Base-by-base conservation (phyloP, 768 basidiomycete genomes). In the Tulasnella sp. region DNA sequence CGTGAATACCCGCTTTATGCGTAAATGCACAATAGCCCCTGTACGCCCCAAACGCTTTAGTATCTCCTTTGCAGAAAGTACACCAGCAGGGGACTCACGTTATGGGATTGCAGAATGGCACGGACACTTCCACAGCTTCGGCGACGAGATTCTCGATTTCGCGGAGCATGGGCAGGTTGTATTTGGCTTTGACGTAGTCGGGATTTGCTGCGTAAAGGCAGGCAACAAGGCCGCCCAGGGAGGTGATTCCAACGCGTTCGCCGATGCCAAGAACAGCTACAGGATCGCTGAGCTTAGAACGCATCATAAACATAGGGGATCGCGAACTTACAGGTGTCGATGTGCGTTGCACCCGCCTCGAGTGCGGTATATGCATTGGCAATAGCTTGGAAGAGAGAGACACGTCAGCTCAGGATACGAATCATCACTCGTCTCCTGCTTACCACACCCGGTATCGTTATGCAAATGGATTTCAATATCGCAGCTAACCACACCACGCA, bases 11-110 rank as follows among this genome's bases (percentile, higher is more conserved):
- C 19, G 96, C 96, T 83, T 99, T 98, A 83, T 98, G 96, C 25
- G 96, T 99, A 76, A 99, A 99, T 3, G 96, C 96, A 68, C 96
- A 98, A 73, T 97, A 99, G 14, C 96, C 96, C 56, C 93, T 97
- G 62, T 3, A 61, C 55, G 45, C 39, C 6, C n/a, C 4, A 23
- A 57, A 56, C 27, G 17, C n/a, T n/a, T n/a, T n/a, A n/a, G n/a
- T n/a, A n/a, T n/a, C 11, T 39, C 11, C 17, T 11, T 39, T 39
- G 11, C 36, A 39, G 36, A 39, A n/a, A 11, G 36, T 11, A 49
- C 6, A 25, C 48, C 12, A 49, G 7, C 7, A 35, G n/a, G 21
- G 34, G 58, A 72, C 77, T 46, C 71, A 87, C 83, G 87, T 89
- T 67, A 92, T 85, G 34, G 89, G 88, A 73, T 94, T 94, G 81